Evolutionary conservation across 2,329 filamentous ascomycete genomes (phyloP).

Genomic region (Cladosporium sp.): DNA sequence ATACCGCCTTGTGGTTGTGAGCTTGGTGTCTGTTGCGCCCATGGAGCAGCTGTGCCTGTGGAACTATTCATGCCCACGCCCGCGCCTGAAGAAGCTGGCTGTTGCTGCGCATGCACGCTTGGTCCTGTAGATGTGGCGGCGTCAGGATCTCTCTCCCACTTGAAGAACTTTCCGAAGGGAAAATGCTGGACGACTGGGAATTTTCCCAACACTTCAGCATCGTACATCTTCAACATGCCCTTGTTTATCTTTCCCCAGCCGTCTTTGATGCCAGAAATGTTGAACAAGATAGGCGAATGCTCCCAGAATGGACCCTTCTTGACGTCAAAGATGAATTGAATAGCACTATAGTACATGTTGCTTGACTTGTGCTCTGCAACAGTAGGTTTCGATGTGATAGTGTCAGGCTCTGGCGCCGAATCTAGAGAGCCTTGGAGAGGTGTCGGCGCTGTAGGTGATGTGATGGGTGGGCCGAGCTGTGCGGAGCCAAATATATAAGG

Average conservation of each 20-base stretch:
- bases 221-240: slow-evolving; percentile 99
- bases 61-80: slow-evolving; percentile 13
- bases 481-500: slow-evolving; percentile 96
- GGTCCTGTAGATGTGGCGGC: slow-evolving; percentile 33
- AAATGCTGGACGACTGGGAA: slow-evolving; percentile 98
- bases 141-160: slow-evolving; percentile 49
- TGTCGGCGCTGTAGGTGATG: slow-evolving; percentile 58
- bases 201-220: slow-evolving; percentile 92
- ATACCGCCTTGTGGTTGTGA: slow-evolving; percentile 32
- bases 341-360: slow-evolving; percentile 86
- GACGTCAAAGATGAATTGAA: slow-evolving; percentile 96
- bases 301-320: slow-evolving; percentile 94
- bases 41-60: slow-evolving; percentile 33
- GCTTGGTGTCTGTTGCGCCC: slow-evolving; percentile 27
- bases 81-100: slow-evolving; percentile 28
- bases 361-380: slow-evolving; percentile 45
- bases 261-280: slow-evolving; percentile 84
- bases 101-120: slow-evolving; percentile 35
- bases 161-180: slow-evolving; percentile 53
- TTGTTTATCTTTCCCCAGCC: slow-evolving; percentile 98
- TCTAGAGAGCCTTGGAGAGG: slow-evolving; percentile 77
- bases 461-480: slow-evolving; percentile 78
- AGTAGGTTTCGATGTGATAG: slow-evolving; percentile 55
- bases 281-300: slow-evolving; percentile 90
- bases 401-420: slow-evolving; percentile 66